phyloP scores from a whole-genome alignment of 108 stramenopile species.

The Discostella stelligeroides region DNA sequence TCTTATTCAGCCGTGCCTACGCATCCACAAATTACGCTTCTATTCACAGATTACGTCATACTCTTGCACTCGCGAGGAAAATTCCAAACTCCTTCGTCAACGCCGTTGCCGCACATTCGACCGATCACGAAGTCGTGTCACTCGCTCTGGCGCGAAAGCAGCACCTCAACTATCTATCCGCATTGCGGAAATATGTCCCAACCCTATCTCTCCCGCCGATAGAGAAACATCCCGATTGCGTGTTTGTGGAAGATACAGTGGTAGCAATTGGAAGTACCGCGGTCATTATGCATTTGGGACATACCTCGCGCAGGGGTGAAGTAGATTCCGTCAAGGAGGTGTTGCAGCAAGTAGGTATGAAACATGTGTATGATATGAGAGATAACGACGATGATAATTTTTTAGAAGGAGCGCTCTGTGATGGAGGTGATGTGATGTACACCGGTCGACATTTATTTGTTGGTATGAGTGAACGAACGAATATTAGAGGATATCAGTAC shows the following conservation, averaged over 20 bases:
- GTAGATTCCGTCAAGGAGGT: conserved; percentile 54
- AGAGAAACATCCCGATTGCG: conserved; percentile 61
- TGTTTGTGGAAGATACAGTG: conserved; percentile 82
- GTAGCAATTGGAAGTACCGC: conserved; percentile 56
- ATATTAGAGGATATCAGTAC: conserved; percentile 44
- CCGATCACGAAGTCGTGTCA: conserved; percentile 14
- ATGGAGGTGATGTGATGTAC: conserved; percentile 78
- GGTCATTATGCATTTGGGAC: conserved; percentile 57
- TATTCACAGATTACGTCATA: conserved; percentile 9
- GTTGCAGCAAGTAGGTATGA: conserved; percentile 39
- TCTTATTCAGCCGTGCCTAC: neutral
- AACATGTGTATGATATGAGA: conserved; percentile 58
- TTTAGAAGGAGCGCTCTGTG: conserved; percentile 36
- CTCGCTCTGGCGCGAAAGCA: conserved; percentile 41
- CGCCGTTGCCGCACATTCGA: conserved; percentile 48
- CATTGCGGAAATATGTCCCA: conserved; percentile 47
- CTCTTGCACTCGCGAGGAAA: conserved; percentile 56
- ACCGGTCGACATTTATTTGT: conserved; percentile 74
- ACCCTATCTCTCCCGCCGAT: conserved; percentile 51
- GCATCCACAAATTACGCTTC: neutral
- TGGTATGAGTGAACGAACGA: conserved; percentile 63
- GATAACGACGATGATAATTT: conserved; percentile 1
- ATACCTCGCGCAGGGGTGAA: conserved; percentile 62
- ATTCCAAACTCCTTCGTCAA: conserved; percentile 58
- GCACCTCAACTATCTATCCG: conserved; percentile 48